Evolutionary conservation across 2,329 filamentous ascomycete species (phyloP).

Genomic region (Lizonia empirigonia): DNA sequence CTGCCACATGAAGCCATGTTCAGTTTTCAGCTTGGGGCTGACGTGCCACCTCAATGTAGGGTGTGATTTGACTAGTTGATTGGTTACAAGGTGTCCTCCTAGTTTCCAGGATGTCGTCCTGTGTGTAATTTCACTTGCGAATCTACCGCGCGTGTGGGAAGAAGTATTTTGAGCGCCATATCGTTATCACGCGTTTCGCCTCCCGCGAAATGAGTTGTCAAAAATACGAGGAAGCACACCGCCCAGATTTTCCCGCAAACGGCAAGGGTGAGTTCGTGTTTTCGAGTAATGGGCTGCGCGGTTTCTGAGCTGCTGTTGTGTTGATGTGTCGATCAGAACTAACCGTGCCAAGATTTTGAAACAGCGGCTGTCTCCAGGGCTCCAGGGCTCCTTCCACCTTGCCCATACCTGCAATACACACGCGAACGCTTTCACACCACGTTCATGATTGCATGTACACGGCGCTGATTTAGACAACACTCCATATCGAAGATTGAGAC

Average conservation of each 20-base stretch:
- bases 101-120: not conserved
- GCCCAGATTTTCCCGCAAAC: not conserved
- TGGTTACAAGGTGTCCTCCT: not conserved
- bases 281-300: not conserved
- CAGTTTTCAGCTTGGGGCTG: constrained; percentile 5
- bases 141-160: constrained; percentile 1
- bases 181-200: constrained; percentile 8
- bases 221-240: constrained; percentile 2
- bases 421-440: not conserved
- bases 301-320: not conserved
- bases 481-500: not conserved
- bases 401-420: not conserved
- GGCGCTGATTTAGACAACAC: not conserved
- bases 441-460: not conserved
- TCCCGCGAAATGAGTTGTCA: constrained; percentile 6
- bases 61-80: not conserved
- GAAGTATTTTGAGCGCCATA: constrained; percentile 2
- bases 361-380: not conserved
- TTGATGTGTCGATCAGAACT: not conserved
- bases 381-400: not conserved
- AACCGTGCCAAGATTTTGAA: not conserved
- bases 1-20: not conserved
- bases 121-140: constrained; percentile 3
- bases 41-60: not conserved
- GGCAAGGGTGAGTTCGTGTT: not conserved